Evolutionary conservation across 208 protist genomes (phyloP).

Genomic region (Acanthamoeba castellanii): DNA sequence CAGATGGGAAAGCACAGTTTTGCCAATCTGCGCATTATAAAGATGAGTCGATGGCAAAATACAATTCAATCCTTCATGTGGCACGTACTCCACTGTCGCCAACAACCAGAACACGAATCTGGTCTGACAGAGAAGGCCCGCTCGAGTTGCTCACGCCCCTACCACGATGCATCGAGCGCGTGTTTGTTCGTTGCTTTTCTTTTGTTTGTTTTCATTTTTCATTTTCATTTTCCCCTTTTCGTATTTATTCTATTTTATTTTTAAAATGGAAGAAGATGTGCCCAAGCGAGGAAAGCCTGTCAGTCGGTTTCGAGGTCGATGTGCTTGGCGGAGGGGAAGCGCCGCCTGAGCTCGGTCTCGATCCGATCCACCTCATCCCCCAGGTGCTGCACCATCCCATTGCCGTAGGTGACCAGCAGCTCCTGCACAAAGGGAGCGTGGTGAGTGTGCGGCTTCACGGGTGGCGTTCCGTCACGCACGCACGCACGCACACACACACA

Average conservation of each 20-base stretch:
- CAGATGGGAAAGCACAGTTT: conserved; percentile 39
- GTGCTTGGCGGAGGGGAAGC: conserved; percentile 53
- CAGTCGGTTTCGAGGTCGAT: conserved; percentile 64
- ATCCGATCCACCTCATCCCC: conserved; percentile 60
- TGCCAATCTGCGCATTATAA: not conserved
- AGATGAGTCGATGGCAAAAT: not conserved
- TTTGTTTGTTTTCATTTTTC: not conserved
- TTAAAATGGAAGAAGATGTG: not conserved
- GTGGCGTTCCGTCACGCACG: not conserved
- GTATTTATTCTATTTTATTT: not conserved
- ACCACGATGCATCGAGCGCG: not conserved
- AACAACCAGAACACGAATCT: conserved; percentile 13
- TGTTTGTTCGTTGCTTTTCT: not conserved
- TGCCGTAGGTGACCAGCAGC: not conserved
- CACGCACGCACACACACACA: not conserved
- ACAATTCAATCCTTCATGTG: too few relatives aligned
- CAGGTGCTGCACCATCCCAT: conserved; percentile 49
- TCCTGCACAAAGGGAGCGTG: not conserved
- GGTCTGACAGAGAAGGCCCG: not conserved
- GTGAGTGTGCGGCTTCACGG: not conserved
- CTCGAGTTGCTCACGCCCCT: conserved; percentile 4
- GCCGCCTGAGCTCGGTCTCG: conserved; percentile 24
- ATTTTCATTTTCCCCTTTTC: not conserved
- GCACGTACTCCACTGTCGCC: conserved; percentile 22
- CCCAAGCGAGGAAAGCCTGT: not conserved